Evolutionary conservation across 2,329 filamentous ascomycete genomes (phyloP).

Genomic region (Monilinia polystroma): DNA sequence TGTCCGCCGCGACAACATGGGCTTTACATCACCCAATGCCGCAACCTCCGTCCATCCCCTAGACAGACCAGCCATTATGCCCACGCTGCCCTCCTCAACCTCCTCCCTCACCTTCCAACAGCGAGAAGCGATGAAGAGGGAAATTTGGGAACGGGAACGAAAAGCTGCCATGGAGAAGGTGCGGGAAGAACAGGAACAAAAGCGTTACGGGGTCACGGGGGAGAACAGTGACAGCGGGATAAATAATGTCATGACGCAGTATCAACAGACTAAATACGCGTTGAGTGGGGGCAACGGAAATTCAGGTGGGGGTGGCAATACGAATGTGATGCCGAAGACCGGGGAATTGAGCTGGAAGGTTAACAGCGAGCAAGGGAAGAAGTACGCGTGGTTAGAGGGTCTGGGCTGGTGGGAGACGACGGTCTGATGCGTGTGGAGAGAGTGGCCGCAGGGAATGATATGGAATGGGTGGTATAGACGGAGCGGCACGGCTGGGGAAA

Average conservation of each 20-base stretch:
- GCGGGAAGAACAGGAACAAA: background rate
- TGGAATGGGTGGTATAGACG: too few relatives aligned
- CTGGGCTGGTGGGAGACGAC: constrained; percentile 21
- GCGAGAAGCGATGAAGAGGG: constrained; percentile 49
- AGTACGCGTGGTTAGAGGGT: constrained; percentile 21
- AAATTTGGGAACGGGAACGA: constrained; percentile 47
- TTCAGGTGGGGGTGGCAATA: background rate
- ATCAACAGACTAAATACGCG: constrained; percentile 5
- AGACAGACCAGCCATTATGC: constrained; percentile 7
- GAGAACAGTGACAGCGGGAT: background rate
- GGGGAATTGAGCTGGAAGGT: constrained; percentile 13
- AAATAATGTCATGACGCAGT: background rate
- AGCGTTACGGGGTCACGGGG: constrained; percentile 24
- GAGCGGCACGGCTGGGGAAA: too few relatives aligned
- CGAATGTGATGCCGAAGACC: background rate
- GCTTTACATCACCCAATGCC: constrained; percentile 22
- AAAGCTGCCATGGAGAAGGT: constrained; percentile 41
- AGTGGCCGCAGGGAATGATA: too few relatives aligned
- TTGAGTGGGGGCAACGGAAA: background rate
- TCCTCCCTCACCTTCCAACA: constrained; percentile 44
- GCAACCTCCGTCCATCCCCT: background rate
- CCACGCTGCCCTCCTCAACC: background rate
- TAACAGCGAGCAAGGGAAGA: constrained; percentile 7
- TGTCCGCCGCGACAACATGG: constrained; percentile 44
- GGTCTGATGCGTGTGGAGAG: background rate